Evolutionary conservation across 148 eudicot species (phyloP).

Genomic region (Polygonum maritimum): DNA sequence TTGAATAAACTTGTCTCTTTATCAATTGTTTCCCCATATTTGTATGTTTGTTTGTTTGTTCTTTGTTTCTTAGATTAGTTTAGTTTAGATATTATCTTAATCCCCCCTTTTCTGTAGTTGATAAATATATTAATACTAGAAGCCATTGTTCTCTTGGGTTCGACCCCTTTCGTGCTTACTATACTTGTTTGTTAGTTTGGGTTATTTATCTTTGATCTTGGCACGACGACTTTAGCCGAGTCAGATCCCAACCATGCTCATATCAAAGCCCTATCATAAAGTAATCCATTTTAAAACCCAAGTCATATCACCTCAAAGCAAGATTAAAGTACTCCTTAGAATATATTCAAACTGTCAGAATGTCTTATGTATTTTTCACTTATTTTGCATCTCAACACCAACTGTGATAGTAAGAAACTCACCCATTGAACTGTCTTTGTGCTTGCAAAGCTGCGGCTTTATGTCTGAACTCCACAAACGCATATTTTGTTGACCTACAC

Average conservation of each 20-base stretch:
- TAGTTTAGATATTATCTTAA: too few relatives aligned
- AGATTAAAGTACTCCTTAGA: not conserved
- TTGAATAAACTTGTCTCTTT: too few relatives aligned
- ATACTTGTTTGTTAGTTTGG: too few relatives aligned
- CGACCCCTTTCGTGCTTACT: too few relatives aligned
- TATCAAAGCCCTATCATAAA: not conserved
- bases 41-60: too few relatives aligned
- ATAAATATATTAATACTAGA: too few relatives aligned
- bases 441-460: constrained; percentile 72
- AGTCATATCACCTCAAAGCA: not conserved
- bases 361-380: not conserved
- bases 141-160: too few relatives aligned
- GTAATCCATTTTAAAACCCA: not conserved
- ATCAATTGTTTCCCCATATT: too few relatives aligned
- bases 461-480: constrained; percentile 75
- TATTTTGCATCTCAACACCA: constrained; percentile 4
- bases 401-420: constrained; percentile 9
- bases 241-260: not conserved
- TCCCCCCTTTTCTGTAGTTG: too few relatives aligned
- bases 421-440: constrained; percentile 77
- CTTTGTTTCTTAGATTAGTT: too few relatives aligned
- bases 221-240: too few relatives aligned
- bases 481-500: constrained; percentile 68
- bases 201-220: too few relatives aligned
- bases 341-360: not conserved